Evolutionary conservation across 306 rosid genomes (phyloP).

Genomic region (Vachellia pachyceras): DNA sequence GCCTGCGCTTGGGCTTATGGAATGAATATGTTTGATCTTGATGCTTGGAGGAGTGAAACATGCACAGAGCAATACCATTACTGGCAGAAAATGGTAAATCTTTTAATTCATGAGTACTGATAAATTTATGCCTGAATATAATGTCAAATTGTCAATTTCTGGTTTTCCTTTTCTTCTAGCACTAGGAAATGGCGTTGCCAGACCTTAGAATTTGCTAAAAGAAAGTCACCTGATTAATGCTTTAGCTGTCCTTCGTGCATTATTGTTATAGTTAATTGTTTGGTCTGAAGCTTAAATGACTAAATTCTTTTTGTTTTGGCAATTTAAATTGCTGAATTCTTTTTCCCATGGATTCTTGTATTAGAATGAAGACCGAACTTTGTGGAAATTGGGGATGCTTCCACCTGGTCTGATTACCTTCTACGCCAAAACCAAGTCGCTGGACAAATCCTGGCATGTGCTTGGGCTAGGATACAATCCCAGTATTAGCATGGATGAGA

Average conservation of each 20-base stretch:
- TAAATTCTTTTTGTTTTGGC: conserved; percentile 23
- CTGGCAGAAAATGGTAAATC: conserved; percentile 91
- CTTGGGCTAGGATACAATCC: conserved; percentile 99
- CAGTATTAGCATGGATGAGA: conserved; percentile 94
- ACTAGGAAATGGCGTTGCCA: not conserved
- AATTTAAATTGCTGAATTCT: conserved; percentile 26
- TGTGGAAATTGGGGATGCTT: conserved; percentile 77
- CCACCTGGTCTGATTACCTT: conserved; percentile 90
- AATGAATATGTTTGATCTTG: conserved; percentile 94
- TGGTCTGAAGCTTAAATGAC: not conserved
- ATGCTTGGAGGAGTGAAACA: conserved; percentile 91
- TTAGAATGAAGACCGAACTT: conserved; percentile 76
- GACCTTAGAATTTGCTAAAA: not conserved
- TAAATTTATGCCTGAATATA: not conserved
- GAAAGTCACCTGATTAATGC: conserved; percentile 10
- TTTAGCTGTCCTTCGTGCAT: conserved; percentile 25
- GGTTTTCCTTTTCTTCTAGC: not conserved
- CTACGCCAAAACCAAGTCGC: conserved; percentile 83
- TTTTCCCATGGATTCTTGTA: conserved; percentile 40
- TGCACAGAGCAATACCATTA: conserved; percentile 83
- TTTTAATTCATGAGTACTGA: conserved; percentile 23
- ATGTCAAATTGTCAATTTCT: conserved; percentile 18
- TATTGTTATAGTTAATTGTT: conserved; percentile 9
- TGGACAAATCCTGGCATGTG: conserved; percentile 99
- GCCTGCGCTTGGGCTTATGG: conserved; percentile 98